These are phyloP conservation scores for Uromyces viciae-fabae DNA, from an alignment of 1,284 basidiomycete genomes.

Conservation along the genomic window DNA sequence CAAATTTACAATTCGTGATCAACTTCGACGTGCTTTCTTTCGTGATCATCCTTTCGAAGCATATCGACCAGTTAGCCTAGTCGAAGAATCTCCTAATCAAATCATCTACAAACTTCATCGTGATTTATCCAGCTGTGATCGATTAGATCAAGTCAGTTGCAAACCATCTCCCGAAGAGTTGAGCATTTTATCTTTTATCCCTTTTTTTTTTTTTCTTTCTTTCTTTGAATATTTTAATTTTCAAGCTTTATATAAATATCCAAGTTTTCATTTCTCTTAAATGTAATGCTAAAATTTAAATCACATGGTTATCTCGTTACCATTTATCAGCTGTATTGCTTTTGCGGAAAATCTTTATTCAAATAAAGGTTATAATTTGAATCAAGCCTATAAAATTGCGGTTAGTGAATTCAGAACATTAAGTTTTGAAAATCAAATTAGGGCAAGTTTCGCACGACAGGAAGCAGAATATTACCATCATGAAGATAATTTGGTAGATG, in stretches of 20 bases:
- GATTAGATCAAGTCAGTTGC: slow-evolving; percentile 13
- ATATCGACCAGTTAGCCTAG: slow-evolving; percentile 26
- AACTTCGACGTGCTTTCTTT: slow-evolving; percentile 31
- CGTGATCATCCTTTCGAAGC: slow-evolving; percentile 45
- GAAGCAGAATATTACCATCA: slow-evolving; percentile 33
- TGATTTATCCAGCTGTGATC: slow-evolving; percentile 2
- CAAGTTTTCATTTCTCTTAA: not conserved
- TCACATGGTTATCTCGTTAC: too few relatives aligned
- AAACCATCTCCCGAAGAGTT: slow-evolving; percentile 37
- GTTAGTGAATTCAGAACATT: slow-evolving; percentile 39
- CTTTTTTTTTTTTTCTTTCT: not conserved
- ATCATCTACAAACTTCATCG: not conserved
- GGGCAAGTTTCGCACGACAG: slow-evolving; percentile 29
- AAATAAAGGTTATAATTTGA: slow-evolving; percentile 18
- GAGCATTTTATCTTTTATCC: not conserved
- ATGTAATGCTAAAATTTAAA: not conserved
- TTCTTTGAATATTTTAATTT: not conserved
- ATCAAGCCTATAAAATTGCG: slow-evolving; percentile 36
- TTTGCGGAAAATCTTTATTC: slow-evolving; percentile 29
- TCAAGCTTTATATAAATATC: not conserved
- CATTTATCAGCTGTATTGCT: slow-evolving; percentile 21
- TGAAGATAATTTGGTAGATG: not conserved
- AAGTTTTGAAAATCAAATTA: slow-evolving; percentile 31
- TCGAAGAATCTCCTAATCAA: slow-evolving; percentile 18
- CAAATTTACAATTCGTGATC: not conserved